Percentiles rank a stretch among this genome's conserved stretches.
Conservation (phyloP, 2,329 filamentous ascomycete species). For the Alternaria incomplexa region DNA sequence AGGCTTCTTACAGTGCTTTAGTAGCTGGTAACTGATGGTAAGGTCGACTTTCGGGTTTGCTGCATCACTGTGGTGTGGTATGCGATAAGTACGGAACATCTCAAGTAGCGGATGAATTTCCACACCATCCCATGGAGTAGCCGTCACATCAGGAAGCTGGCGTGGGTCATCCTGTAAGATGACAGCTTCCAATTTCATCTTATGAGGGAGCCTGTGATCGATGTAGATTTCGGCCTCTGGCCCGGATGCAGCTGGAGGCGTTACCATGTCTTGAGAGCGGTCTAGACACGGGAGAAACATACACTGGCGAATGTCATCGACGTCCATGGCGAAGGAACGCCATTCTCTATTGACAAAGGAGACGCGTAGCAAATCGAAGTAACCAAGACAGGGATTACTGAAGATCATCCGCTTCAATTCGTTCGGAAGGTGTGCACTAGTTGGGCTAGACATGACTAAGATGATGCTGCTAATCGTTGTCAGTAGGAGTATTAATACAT, state of each 20-base stretch:
- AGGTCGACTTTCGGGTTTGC: fast-evolving
- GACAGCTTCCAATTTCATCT: not conserved
- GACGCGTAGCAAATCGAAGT: not conserved
- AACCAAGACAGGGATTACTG: not conserved
- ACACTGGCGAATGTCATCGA: not conserved
- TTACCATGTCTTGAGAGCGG: not conserved
- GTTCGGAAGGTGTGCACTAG: not conserved
- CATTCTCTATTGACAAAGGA: not conserved
- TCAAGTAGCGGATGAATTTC: not conserved
- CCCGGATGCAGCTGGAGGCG: fast-evolving
- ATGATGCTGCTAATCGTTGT: not conserved
- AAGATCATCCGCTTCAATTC: not conserved
- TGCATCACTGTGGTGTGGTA: fast-evolving
- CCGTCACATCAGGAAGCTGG: not conserved
- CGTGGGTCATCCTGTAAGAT: not conserved
- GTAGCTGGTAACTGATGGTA: not conserved
- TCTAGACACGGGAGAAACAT: not conserved
- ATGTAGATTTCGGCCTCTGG: not conserved
- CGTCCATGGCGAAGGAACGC: not conserved
- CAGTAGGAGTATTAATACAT: not conserved
- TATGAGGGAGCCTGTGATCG: not conserved
- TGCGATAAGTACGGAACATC: not conserved
- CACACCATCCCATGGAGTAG: not conserved
- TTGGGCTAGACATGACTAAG: not conserved
- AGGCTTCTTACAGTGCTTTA: not conserved